These are phyloP conservation scores for Lupinus albus DNA, from an alignment of 306 rosid genomes.

Conservation along the genomic window DNA sequence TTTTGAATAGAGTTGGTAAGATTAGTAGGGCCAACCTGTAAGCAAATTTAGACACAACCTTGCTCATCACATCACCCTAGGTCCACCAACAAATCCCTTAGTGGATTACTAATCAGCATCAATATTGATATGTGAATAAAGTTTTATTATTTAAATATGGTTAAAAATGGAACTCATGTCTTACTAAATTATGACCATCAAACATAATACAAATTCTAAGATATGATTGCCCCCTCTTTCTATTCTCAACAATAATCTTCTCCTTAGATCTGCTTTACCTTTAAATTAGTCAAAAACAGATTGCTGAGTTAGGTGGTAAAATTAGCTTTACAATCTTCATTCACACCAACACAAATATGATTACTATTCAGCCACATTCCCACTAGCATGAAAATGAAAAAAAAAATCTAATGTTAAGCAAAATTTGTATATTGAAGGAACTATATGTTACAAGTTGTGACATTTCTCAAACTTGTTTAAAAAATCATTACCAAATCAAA, in stretches of 20 bases:
- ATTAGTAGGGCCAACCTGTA: slow-evolving; percentile 45
- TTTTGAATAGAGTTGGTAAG: slow-evolving; percentile 45
- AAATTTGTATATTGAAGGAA: slow-evolving; percentile 23
- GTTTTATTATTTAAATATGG: slow-evolving; percentile 31
- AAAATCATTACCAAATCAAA: slow-evolving; percentile 38
- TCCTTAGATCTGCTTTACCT: slow-evolving; percentile 38
- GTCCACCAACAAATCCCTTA: slow-evolving; percentile 42
- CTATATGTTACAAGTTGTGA: slow-evolving; percentile 37
- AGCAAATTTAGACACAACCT: slow-evolving; percentile 44
- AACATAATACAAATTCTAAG: slow-evolving; percentile 4
- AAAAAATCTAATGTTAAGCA: slow-evolving; percentile 8
- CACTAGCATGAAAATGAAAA: not conserved
- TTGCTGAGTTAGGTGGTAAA: slow-evolving; percentile 45
- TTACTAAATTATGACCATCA: slow-evolving; percentile 15
- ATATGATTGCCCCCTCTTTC: slow-evolving; percentile 40
- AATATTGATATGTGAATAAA: slow-evolving; percentile 19
- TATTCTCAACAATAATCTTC: slow-evolving; percentile 46
- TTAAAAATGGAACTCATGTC: slow-evolving; percentile 27
- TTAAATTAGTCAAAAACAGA: slow-evolving; percentile 43
- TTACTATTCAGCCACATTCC: slow-evolving; percentile 37
- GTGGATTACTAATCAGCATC: slow-evolving; percentile 53
- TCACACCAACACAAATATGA: slow-evolving; percentile 30
- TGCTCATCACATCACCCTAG: slow-evolving; percentile 25
- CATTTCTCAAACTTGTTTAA: slow-evolving; percentile 40
- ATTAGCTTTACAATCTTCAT: slow-evolving; percentile 32